These are phyloP conservation scores for Saccharomycopsis hybrid DNA, from an alignment of 1,139 yeast species.

Conservation along the genomic window DNA sequence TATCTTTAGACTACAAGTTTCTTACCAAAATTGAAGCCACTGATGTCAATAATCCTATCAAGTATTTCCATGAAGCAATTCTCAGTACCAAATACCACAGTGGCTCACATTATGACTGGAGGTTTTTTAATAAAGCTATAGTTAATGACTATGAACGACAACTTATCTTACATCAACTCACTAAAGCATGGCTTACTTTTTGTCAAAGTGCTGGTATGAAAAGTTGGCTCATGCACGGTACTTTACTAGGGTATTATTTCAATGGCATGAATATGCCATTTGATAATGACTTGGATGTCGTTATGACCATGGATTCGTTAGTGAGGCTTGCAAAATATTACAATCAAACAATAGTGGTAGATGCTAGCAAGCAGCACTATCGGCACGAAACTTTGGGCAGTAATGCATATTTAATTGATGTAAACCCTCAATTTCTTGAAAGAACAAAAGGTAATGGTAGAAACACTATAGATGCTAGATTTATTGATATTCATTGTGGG, in stretches of 20 bases:
- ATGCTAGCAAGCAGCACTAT: constrained; percentile 24
- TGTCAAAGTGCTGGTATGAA: constrained; percentile 36
- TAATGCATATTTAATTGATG: constrained; percentile 45
- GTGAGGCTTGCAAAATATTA: constrained; percentile 31
- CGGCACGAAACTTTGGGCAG: constrained; percentile 26
- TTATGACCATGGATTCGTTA: constrained; percentile 41
- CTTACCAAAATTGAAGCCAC: neutral
- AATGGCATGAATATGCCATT: constrained; percentile 56
- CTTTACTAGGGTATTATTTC: constrained; percentile 55
- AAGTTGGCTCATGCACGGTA: constrained; percentile 57
- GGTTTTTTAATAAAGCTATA: constrained; percentile 37
- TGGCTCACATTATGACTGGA: constrained; percentile 37
- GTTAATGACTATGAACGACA: constrained; percentile 35
- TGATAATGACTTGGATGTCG: constrained; percentile 59
- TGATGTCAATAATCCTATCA: neutral
- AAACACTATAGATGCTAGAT: constrained; percentile 54
- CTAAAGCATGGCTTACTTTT: constrained; percentile 51
- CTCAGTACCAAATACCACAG: constrained; percentile 18
- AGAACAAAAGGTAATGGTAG: constrained; percentile 35
- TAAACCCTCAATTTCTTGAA: constrained; percentile 37
- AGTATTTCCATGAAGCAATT: constrained; percentile 12
- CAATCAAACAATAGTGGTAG: constrained; percentile 45
- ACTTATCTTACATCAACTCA: constrained; percentile 40
- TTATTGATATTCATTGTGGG: constrained; percentile 50
- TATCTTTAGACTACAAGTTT: neutral